phyloP scores from a whole-genome alignment of 345 rosid species.

The Salix udensis region DNA sequence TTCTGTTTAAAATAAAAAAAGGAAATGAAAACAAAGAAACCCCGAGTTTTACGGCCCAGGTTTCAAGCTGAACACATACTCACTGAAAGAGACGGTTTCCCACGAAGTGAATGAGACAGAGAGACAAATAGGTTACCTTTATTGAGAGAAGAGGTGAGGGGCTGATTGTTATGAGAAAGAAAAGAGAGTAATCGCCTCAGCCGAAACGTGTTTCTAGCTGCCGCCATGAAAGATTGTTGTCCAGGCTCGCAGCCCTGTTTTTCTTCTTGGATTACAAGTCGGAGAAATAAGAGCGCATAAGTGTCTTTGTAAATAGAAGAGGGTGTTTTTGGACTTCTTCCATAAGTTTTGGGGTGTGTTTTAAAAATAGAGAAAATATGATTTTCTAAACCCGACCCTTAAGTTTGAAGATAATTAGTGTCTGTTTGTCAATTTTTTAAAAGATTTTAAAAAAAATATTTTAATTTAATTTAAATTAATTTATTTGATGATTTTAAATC shows the following conservation, averaged over 20 bases:
- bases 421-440: too few species aligned
- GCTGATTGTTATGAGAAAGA: constrained; percentile 5
- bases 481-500: too few species aligned
- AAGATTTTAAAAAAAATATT: too few species aligned
- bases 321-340: not conserved
- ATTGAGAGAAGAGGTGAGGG: constrained; percentile 1
- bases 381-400: too few species aligned
- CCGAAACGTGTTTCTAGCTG: constrained; percentile 23
- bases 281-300: not conserved
- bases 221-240: constrained; percentile 14
- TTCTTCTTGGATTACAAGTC: not conserved
- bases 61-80: not conserved
- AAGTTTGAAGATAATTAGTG: too few species aligned
- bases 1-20: not conserved
- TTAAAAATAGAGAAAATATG: too few species aligned
- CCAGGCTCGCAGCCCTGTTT: not conserved
- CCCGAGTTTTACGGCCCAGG: not conserved
- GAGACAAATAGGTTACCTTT: constrained; percentile 20
- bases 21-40: not conserved
- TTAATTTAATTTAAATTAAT: too few species aligned
- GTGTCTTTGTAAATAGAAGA: not conserved
- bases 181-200: constrained; percentile 32
- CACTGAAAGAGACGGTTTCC: not conserved
- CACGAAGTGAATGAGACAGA: not conserved
- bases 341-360: not conserved